Evolutionary conservation across 2,329 filamentous ascomycete species (phyloP), one percentile per base, ranked within the genome.

Genomic region (Bipolaris bicolor): DNA sequence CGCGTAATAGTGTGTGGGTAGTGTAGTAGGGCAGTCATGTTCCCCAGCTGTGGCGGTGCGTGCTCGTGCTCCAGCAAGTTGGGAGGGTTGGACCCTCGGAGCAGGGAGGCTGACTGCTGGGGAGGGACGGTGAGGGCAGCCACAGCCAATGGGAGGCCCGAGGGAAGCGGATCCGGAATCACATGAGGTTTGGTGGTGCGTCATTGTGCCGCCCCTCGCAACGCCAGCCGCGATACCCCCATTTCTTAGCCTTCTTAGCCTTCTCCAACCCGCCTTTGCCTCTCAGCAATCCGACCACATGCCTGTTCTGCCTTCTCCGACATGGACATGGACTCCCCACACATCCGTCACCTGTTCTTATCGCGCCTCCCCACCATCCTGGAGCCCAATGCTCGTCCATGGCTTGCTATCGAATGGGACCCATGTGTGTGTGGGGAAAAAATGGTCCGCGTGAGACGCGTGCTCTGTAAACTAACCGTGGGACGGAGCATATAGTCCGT

Each of bases 271-370:
- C 24, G 24, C 24, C 24, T 26, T 26, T 26, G 6, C 24, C 24
- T 36, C 34, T 36, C 5, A 7, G 34, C 13, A 13, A n/a, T 55
- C 39, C 37, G 18, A 52, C 24, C 57, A 49, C 54, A 49, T 49
- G 49, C 50, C 44, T 45, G 37, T 31, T 10, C 11, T 49, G 33
- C 37, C 18, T 40, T 48, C 40, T 10, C 44, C 20, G 24, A 39
- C 53, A 31, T 36, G 43, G 55, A 34, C 31, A 58, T 60, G 51
- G 46, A 46, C 46, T 52, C 60, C 52, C 62, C 60, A 64, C 63
- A 56, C 29, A 4, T n/a, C 49, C 46, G 55, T 68, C 65, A 68
- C 47, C 65, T 67, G 65, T 57, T 37, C 57, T 60, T 54, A 40
- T 57, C 47, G 52, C 39, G 58, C 57, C 56, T 39, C 51, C 53